Evolutionary conservation across 768 basidiomycete genomes (phyloP).

Genomic region (Mycena amicta): DNA sequence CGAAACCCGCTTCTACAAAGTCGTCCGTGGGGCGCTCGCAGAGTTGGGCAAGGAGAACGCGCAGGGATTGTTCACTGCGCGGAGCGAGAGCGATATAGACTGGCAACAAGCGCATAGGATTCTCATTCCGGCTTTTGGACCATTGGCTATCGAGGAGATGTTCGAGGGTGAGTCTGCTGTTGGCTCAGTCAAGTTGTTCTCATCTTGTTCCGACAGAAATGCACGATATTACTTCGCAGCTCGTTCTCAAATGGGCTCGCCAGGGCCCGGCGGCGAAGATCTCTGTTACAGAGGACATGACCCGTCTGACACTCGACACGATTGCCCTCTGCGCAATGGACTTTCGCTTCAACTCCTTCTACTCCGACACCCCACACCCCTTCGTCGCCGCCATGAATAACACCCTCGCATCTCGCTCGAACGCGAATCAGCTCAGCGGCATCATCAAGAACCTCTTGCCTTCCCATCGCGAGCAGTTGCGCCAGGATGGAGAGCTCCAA

Average conservation of each 20-base stretch:
- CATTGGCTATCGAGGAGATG: background rate
- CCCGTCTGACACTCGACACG: constrained; percentile 49
- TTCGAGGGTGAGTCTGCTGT: background rate
- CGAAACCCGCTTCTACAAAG: background rate
- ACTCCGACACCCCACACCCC: constrained; percentile 36
- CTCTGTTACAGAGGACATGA: constrained; percentile 48
- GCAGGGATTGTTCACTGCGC: background rate
- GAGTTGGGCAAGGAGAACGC: background rate
- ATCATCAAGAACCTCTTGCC: background rate
- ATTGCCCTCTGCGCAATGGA: constrained; percentile 48
- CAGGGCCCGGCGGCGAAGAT: constrained; percentile 40
- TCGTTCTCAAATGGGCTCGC: constrained; percentile 44
- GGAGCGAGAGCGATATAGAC: background rate
- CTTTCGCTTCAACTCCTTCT: constrained; percentile 50
- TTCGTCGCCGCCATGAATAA: constrained; percentile 44
- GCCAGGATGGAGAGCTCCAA: constrained; percentile 40
- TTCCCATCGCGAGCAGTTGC: constrained; percentile 15
- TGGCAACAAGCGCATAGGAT: background rate
- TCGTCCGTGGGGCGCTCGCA: background rate
- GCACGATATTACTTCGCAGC: constrained; percentile 46
- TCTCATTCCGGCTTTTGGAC: background rate
- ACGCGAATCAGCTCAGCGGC: constrained; percentile 32
- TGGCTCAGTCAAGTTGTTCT: background rate
- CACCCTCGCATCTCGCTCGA: constrained; percentile 40
- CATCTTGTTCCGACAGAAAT: constrained; percentile 30